phyloP scores from a whole-genome alignment of 75 land plant genomes.

The Cryptomeria japonica region DNA sequence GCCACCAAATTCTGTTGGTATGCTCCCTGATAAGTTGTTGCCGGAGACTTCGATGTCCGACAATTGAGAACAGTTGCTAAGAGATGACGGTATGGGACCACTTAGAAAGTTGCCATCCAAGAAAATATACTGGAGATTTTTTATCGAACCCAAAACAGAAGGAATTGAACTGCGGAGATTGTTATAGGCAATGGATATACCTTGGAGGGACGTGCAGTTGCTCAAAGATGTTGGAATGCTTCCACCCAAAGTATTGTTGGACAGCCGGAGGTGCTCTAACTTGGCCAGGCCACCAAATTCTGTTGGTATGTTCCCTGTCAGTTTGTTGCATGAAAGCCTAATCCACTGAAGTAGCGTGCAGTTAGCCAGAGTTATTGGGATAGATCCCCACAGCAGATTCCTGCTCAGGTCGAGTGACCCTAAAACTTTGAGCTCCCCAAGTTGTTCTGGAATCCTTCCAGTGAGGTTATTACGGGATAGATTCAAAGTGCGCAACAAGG shows the following conservation, averaged over 20 bases:
- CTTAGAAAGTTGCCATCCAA: too few species aligned
- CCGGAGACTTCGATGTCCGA: neutral
- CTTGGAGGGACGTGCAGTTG: neutral
- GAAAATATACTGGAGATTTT: neutral
- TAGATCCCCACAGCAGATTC: conserved; percentile 9
- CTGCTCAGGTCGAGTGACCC: neutral
- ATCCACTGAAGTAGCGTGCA: too few species aligned
- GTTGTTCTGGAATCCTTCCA: conserved; percentile 20
- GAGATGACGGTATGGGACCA: too few species aligned
- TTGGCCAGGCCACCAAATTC: conserved; percentile 4
- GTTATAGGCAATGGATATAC: neutral
- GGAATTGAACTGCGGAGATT: neutral
- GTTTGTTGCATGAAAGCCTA: too few species aligned
- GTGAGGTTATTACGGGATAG: conserved; percentile 19
- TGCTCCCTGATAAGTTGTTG: neutral
- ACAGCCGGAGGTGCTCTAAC: conserved; percentile 4
- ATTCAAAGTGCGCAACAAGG: conserved; percentile 20
- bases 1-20: neutral
- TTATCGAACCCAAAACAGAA: neutral
- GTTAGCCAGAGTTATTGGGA: neutral
- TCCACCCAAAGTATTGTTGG: conserved; percentile 10
- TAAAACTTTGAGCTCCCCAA: conserved; percentile 19
- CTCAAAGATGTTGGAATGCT: too few species aligned
- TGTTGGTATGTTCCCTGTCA: too few species aligned
- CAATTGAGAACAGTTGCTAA: neutral